These are phyloP conservation scores for Pythium aquatile DNA, from an alignment of 352 stramenopile species.

Conservation along the genomic window DNA sequence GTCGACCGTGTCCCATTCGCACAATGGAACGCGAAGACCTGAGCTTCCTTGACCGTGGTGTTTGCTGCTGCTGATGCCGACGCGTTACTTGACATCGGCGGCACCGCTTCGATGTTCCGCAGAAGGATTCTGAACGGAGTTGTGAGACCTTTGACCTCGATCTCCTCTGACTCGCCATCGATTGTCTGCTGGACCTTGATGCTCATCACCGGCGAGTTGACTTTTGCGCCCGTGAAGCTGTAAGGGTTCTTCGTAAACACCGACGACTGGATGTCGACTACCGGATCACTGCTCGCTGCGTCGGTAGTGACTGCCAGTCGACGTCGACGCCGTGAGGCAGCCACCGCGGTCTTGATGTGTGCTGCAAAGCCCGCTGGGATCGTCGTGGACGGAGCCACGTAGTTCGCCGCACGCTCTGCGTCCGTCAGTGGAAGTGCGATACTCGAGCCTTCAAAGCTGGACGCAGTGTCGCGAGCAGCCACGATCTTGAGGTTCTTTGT, in stretches of 20 bases:
- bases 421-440: conserved; percentile 40
- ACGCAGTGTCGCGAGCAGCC: conserved; percentile 39
- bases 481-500: conserved; percentile 68
- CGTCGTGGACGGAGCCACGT: conserved; percentile 44
- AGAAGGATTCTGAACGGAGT: conserved; percentile 53
- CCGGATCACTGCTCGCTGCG: conserved; percentile 30
- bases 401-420: conserved; percentile 51
- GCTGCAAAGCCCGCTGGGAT: conserved; percentile 50
- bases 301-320: conserved; percentile 19
- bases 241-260: conserved; percentile 70
- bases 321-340: conserved; percentile 17
- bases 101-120: conserved; percentile 43
- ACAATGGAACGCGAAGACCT: conserved; percentile 46
- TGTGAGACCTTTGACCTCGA: conserved; percentile 35
- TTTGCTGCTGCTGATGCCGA: conserved; percentile 8
- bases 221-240: conserved; percentile 38
- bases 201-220: conserved; percentile 66
- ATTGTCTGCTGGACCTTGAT: conserved; percentile 42
- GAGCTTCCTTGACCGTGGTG: conserved; percentile 8
- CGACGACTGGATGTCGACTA: conserved; percentile 61
- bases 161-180: conserved; percentile 26
- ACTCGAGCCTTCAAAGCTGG: conserved; percentile 37
- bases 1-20: conserved; percentile 44
- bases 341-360: conserved; percentile 28
- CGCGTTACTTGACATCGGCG: conserved; percentile 11